phyloP scores from a whole-genome alignment of 2,329 filamentous ascomycete species.

The Epichloe coenophiala region DNA sequence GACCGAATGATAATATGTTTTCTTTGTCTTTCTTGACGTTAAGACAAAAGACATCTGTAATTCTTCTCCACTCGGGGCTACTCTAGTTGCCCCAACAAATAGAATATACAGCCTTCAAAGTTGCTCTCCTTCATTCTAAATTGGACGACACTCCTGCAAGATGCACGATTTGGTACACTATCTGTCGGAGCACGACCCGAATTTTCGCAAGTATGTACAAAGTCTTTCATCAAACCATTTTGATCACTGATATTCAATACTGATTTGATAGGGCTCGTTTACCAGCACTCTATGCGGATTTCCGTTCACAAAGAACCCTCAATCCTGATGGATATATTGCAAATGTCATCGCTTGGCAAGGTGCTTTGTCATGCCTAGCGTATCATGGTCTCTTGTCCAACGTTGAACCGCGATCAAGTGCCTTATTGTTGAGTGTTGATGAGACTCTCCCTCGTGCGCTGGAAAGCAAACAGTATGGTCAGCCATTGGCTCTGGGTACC shows the following conservation, averaged over 20 bases:
- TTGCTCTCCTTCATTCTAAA: background rate
- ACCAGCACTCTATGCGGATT: conserved; percentile 80
- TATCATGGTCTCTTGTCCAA: conserved; percentile 42
- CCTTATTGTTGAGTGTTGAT: conserved; percentile 40
- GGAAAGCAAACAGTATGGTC: conserved; percentile 64
- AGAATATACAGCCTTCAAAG: background rate
- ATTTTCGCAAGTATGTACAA: conserved; percentile 40
- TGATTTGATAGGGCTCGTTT: conserved; percentile 51
- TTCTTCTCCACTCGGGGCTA: too few relatives aligned
- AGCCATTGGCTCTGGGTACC: conserved; percentile 65
- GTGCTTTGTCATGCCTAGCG: conserved; percentile 56
- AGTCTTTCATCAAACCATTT: background rate
- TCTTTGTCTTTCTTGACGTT: too few relatives aligned
- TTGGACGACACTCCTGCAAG: background rate
- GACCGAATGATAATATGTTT: too few relatives aligned
- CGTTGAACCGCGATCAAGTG: conserved; percentile 27
- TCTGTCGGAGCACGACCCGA: conserved; percentile 44
- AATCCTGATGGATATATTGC: conserved; percentile 79
- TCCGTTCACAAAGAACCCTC: conserved; percentile 55
- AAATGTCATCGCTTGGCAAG: conserved; percentile 68
- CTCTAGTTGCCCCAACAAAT: background rate
- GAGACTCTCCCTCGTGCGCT: conserved; percentile 57
- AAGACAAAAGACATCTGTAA: too few relatives aligned
- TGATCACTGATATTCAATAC: background rate
- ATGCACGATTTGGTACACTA: conserved; percentile 60